Percentiles rank a stretch among this genome's conserved stretches.
These are phyloP conservation scores for Extremus antarcticus DNA, from an alignment of 495 filamentous ascomycete species.

Conservation along the genomic window DNA sequence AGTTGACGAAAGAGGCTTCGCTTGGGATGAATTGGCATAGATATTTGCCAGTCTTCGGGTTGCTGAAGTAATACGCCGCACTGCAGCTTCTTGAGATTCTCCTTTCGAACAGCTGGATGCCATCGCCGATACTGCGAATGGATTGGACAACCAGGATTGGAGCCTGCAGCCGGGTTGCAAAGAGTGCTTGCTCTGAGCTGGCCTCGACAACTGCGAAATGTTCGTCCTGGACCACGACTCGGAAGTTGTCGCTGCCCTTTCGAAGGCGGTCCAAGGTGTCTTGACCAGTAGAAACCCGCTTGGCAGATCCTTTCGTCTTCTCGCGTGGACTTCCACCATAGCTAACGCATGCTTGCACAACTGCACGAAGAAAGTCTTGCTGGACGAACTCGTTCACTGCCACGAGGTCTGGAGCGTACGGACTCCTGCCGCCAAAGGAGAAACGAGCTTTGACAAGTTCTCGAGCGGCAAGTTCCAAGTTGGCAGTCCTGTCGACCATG, in stretches of 20 bases:
- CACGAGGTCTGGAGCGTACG: slow-evolving; percentile 45
- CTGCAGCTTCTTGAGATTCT: neutral
- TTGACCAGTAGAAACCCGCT: neutral
- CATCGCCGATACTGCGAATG: slow-evolving; percentile 32
- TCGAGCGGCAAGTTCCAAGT: slow-evolving; percentile 36
- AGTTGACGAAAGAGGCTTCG: slow-evolving; percentile 39
- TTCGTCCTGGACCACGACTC: slow-evolving; percentile 4
- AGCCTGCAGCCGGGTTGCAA: neutral
- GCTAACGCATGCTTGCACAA: slow-evolving; percentile 23
- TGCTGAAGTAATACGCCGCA: slow-evolving; percentile 42
- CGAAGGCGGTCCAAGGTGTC: slow-evolving; percentile 2
- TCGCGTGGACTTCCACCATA: neutral
- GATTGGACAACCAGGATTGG: slow-evolving; percentile 29
- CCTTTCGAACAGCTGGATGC: slow-evolving; percentile 21
- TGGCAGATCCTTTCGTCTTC: neutral
- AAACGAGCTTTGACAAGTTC: slow-evolving; percentile 40
- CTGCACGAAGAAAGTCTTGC: slow-evolving; percentile 38
- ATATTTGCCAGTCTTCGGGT: slow-evolving; percentile 39
- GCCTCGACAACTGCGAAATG: slow-evolving; percentile 4
- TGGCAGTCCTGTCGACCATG: slow-evolving; percentile 43
- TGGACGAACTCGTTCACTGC: slow-evolving; percentile 47
- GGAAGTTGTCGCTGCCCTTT: neutral
- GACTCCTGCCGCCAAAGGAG: slow-evolving; percentile 38
- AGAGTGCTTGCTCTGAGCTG: neutral
- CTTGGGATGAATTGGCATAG: slow-evolving; percentile 41